phyloP scores from a whole-genome alignment of 192 early-diverging fungal genomes.

The Coemansia sp. region DNA sequence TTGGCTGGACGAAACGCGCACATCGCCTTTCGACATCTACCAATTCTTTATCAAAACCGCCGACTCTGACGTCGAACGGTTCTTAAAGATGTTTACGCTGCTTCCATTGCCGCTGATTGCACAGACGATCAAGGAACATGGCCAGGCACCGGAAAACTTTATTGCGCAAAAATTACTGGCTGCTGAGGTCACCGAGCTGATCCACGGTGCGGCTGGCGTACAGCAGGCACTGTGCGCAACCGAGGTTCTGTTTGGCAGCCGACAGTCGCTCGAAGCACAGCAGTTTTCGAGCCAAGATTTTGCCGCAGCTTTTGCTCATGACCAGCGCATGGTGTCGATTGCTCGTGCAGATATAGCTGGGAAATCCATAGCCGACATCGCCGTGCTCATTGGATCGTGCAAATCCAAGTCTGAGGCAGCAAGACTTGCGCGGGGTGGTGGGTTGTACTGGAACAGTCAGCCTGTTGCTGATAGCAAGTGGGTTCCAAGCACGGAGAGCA shows the following conservation, averaged over 20 bases:
- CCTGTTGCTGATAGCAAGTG: conserved; percentile 30
- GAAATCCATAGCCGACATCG: conserved; percentile 58
- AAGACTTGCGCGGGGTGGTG: conserved; percentile 73
- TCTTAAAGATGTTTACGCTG: conserved; percentile 82
- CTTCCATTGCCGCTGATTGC: conserved; percentile 62
- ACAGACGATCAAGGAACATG: conserved; percentile 61
- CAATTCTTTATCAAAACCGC: conserved; percentile 89
- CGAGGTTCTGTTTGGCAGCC: conserved; percentile 69
- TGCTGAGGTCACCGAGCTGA: conserved; percentile 81
- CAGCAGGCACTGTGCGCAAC: conserved; percentile 69
- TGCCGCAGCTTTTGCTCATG: conserved; percentile 69
- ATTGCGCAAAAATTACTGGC: conserved; percentile 76
- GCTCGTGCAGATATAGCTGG: conserved; percentile 44
- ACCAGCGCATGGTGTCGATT: conserved; percentile 58
- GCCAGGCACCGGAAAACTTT: conserved; percentile 64
- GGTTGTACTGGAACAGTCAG: conserved; percentile 66
- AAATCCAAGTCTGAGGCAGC: conserved; percentile 75
- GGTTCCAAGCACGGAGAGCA: conserved; percentile 9
- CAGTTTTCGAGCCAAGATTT: conserved; percentile 52
- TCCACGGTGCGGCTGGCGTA: conserved; percentile 78
- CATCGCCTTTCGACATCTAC: conserved; percentile 87
- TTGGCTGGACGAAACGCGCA: conserved; percentile 81
- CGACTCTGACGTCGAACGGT: conserved; percentile 75
- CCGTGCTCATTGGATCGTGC: conserved; percentile 59
- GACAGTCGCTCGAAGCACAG: conserved; percentile 22